Evolutionary conservation across 805 yeast genomes (phyloP), one percentile per base, ranked within the genome.

Genomic region (Saturnispora saitoi): DNA sequence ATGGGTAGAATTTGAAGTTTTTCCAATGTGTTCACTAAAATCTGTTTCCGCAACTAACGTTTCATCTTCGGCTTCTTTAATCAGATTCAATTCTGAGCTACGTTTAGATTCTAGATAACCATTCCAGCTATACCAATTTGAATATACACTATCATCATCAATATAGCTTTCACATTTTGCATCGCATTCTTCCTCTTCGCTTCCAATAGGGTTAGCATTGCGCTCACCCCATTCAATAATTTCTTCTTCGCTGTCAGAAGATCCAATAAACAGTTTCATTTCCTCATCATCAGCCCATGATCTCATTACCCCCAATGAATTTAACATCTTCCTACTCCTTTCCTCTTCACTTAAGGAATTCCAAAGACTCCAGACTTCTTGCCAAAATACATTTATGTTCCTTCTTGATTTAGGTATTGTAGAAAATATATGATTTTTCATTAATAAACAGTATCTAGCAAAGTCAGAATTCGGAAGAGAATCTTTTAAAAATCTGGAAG

Each of bases 391-490:
- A 2, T 48, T 45, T 30, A 64, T 49, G 15, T 58, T 53, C 9
- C 52, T 45, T 9, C 53, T 41, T 4, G 66, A 57, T 20, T 53
- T 51, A 6, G 58, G 61, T 22, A 37, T 54, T 3, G 48, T 26
- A 2, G 47, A 28, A 44, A 57, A 57, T 3, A 64, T 53, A 19
- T 39, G 38, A 12, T 55, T 51, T 34, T 54, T 52, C 4, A 54
- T 42, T 5, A 52, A 40, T 3, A 61, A 31, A 40, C 65, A 64
- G 47, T 59, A 64, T 20, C 59, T 48, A 9, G 61, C 64, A 49
- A 63, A 60, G 31, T 61, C 64, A 11, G 65, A 59, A 6, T 56
- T 39, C 10, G 61, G 63, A 22, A 54, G 51, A 7, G 60, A 54
- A 12, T 51, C 55, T 12, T 55, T 52, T 19, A 64, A 47, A 26